Percentiles rank a stretch among this genome's conserved stretches.
phyloP scores from a whole-genome alignment of 805 yeast genomes.

The Millerozyma miso region DNA sequence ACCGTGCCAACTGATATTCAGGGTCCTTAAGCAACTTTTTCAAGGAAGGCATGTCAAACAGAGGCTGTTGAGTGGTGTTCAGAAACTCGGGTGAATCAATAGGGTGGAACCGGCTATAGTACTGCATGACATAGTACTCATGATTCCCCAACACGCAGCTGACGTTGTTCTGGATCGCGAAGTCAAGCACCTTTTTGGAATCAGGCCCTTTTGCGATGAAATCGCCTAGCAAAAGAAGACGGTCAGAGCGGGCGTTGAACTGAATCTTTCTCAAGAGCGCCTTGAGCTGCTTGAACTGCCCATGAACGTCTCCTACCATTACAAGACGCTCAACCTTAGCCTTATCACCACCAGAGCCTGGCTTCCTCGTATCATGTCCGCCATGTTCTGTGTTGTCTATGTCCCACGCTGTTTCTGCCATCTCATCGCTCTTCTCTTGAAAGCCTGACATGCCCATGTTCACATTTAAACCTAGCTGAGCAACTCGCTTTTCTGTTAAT shows the following conservation, averaged over 20 bases:
- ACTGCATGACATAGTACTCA: conserved; percentile 65
- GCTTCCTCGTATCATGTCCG: background rate
- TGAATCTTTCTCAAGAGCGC: conserved; percentile 49
- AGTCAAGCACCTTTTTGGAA: conserved; percentile 65
- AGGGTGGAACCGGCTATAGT: conserved; percentile 60
- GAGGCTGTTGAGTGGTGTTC: background rate
- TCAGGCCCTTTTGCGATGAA: conserved; percentile 82
- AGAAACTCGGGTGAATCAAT: background rate
- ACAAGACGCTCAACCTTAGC: conserved; percentile 46
- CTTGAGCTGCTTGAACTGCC: conserved; percentile 55
- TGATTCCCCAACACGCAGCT: conserved; percentile 88
- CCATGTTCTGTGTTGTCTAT: conserved; percentile 1
- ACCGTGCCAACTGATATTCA: conserved; percentile 45
- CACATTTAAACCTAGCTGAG: conserved; percentile 12
- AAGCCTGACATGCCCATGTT: conserved; percentile 1
- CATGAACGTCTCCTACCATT: conserved; percentile 86
- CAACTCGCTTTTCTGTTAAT: conserved; percentile 11
- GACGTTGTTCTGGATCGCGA: conserved; percentile 51
- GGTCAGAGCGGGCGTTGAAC: conserved; percentile 47
- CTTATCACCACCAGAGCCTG: background rate
- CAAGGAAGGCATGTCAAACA: background rate
- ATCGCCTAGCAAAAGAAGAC: conserved; percentile 74
- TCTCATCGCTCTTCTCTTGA: conserved; percentile 6
- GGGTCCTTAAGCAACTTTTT: conserved; percentile 21
- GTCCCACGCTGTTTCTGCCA: conserved; percentile 1